phyloP scores from a whole-genome alignment of 2,329 filamentous ascomycete species.

The Fonsecaea nubica region DNA sequence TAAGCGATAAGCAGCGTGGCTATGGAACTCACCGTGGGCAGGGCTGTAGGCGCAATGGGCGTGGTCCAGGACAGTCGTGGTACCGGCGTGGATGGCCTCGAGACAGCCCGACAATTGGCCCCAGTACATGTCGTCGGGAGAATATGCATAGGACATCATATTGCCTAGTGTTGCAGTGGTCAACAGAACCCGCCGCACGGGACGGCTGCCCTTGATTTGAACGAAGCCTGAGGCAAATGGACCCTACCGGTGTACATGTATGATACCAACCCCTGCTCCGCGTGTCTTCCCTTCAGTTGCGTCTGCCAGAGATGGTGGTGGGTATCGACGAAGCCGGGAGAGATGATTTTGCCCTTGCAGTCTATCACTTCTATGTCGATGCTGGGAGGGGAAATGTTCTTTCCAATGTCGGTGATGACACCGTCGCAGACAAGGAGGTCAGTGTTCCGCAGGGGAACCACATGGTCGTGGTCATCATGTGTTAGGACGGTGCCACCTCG shows the following conservation, averaged over 20 bases:
- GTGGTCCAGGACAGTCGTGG: conserved; percentile 44
- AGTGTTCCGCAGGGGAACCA: conserved; percentile 26
- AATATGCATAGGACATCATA: conserved; percentile 46
- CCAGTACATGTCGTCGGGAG: conserved; percentile 53
- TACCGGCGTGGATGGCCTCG: conserved; percentile 35
- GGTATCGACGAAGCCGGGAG: conserved; percentile 45
- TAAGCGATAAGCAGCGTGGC: background rate
- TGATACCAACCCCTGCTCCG: conserved; percentile 48
- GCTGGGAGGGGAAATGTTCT: conserved; percentile 8
- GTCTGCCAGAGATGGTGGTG: conserved; percentile 55
- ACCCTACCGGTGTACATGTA: conserved; percentile 50
- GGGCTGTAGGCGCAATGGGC: conserved; percentile 42
- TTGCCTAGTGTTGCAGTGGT: conserved; percentile 44
- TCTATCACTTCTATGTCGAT: conserved; percentile 46
- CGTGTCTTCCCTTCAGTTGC: conserved; percentile 49
- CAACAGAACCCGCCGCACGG: background rate
- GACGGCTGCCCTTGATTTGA: background rate
- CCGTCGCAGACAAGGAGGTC: conserved; percentile 32
- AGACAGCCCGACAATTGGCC: conserved; percentile 41
- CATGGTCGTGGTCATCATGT: conserved; percentile 30
- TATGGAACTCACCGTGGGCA: conserved; percentile 43
- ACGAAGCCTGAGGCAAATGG: background rate
- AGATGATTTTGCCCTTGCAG: conserved; percentile 44
- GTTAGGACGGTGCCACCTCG: conserved; percentile 33
- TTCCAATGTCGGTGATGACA: conserved; percentile 26